Base-by-base conservation (phyloP, 2,329 filamentous ascomycete genomes). In the Raffaelea albimanens region DNA sequence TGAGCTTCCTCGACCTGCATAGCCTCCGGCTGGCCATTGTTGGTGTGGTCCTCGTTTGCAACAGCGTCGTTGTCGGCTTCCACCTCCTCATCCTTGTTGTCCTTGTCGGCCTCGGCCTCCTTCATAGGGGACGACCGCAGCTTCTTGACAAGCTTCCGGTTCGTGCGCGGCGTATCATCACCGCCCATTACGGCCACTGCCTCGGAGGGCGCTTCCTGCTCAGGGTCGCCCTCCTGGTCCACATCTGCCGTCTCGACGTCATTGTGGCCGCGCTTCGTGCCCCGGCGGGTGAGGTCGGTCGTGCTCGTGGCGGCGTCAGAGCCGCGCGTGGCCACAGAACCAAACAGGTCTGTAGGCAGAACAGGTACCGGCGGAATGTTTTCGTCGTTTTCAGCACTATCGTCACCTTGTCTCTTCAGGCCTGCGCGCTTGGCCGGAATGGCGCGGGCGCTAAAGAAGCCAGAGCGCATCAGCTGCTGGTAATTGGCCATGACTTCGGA, bases 401-500 rank as follows among this genome's bases (percentile, higher is more conserved):
- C 29, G 13, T 16, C 19, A 8, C 5, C 31, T 13, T 43, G 42
- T 20, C 52, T 52, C 13, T 56, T 61, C 20, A 59, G 58, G 2
- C 66, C 71, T 57, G 73, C 72, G 3, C 76, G 67, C 1, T 73
- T 76, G 4, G 75, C 77, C 51, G 75, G 71, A 51, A 79, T 79
- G 45, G 76, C 75, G 52, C 78, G 75, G 21, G 71, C 65, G 42
- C 71, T 67, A 59, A 80, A 80, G 68, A 80, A 80, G 50, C 76
- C 76, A 5, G 69, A 69, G 2, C 73, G 70, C 55, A 80, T 67
- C 48, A 80, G 68, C 53, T 74, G 63, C 53, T 77, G 71, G 59
- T 80, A 80, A 57, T 67, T 78, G 50, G 71, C 69, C 22, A 13
- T 46, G 13, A 23, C 16, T 4, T 25, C 13, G 25, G 23, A 16